Evolutionary conservation across 257 asterid species (phyloP).

Genomic region (Solanum tarapatanum): DNA sequence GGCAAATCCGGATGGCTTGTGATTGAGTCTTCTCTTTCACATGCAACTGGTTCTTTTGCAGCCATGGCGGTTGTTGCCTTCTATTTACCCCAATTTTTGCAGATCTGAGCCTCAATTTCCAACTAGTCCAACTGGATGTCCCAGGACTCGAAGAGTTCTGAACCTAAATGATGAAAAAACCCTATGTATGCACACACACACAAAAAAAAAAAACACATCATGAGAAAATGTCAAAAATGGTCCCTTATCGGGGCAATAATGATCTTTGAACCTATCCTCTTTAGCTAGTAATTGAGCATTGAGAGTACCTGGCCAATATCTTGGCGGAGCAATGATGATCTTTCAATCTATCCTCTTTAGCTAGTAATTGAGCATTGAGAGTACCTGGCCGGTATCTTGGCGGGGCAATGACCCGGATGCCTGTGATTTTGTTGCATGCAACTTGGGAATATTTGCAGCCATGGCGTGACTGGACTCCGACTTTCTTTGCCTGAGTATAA

Average conservation of each 20-base stretch:
- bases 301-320: not conserved
- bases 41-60: not conserved
- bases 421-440: not conserved
- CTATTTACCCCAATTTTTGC: not conserved
- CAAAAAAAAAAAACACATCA: not conserved
- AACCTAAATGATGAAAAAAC: not conserved
- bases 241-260: not conserved
- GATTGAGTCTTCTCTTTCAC: not conserved
- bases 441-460: not conserved
- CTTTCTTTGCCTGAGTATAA: not conserved
- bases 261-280: not conserved
- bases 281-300: not conserved
- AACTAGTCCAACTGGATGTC: not conserved
- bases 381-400: not conserved
- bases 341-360: not conserved
- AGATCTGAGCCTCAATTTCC: conserved; percentile 6
- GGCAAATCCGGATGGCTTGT: not conserved
- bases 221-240: not conserved
- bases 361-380: not conserved
- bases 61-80: not conserved
- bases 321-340: not conserved
- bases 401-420: not conserved
- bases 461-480: not conserved
- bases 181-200: not conserved
- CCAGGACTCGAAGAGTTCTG: not conserved